A percentile compares a stretch with the other conserved stretches of the same genome.
Evolutionary conservation across 805 yeast species (phyloP).

Genomic region (Ogataea pilisensis): DNA sequence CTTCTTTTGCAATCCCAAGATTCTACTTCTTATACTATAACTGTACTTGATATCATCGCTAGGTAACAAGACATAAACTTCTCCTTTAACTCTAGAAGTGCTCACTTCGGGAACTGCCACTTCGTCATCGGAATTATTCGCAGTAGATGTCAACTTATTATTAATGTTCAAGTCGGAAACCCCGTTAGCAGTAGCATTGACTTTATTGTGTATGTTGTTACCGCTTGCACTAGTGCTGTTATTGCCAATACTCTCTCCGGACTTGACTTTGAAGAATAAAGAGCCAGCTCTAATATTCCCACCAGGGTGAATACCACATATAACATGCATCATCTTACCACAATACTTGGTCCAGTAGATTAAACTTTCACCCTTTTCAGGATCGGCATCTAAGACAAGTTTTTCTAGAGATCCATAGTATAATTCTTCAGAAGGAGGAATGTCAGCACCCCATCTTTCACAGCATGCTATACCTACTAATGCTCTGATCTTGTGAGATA

Average conservation of each 20-base stretch:
- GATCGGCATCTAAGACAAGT: conserved; percentile 41
- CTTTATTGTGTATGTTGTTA: neutral
- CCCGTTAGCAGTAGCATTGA: conserved; percentile 3
- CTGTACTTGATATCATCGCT: conserved; percentile 55
- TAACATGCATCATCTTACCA: conserved; percentile 71
- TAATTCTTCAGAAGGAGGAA: conserved; percentile 51
- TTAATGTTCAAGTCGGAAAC: conserved; percentile 11
- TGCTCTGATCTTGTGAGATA: conserved; percentile 68
- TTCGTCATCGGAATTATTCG: conserved; percentile 20
- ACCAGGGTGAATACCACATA: conserved; percentile 80
- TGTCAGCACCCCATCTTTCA: conserved; percentile 80
- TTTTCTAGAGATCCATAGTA: conserved; percentile 45
- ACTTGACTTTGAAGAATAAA: conserved; percentile 40
- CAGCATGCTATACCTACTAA: conserved; percentile 69
- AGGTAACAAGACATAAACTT: conserved; percentile 33
- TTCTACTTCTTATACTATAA: conserved; percentile 55
- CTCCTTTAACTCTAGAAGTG: conserved; percentile 26
- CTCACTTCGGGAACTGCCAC: conserved; percentile 27
- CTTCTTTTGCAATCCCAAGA: conserved; percentile 55
- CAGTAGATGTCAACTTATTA: conserved; percentile 6
- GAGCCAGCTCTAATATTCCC: conserved; percentile 66
- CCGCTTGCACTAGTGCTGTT: neutral
- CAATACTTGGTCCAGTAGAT: conserved; percentile 72
- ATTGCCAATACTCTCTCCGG: neutral
- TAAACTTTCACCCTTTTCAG: conserved; percentile 39